Conservation (phyloP, 1,284 basidiomycete genomes). For the Cryptococcus neoformans region DNA sequence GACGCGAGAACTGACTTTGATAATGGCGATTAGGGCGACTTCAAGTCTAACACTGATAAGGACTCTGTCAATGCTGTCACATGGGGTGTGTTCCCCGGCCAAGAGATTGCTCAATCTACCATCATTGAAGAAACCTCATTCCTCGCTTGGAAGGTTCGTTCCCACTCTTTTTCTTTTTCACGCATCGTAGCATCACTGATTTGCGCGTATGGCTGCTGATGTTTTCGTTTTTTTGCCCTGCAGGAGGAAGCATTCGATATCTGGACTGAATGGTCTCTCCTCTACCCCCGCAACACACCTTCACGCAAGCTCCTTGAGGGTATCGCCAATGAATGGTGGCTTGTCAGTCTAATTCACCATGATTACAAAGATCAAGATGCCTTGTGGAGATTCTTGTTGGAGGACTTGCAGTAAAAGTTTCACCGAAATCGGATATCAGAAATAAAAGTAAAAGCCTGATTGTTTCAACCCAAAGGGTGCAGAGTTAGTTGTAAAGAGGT, state of each 20-base stretch:
- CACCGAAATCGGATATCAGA: not conserved
- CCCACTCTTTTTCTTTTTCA: not conserved
- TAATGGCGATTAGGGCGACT: conserved; percentile 62
- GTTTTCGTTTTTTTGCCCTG: not conserved
- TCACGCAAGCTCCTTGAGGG: conserved; percentile 70
- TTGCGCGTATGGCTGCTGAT: not conserved
- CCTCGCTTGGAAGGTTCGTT: conserved; percentile 68
- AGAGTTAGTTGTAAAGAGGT: not conserved
- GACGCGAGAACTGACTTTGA: not conserved
- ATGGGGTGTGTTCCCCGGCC: conserved; percentile 98
- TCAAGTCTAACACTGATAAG: conserved; percentile 85
- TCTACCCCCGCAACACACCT: conserved; percentile 72
- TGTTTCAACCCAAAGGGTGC: too few species aligned
- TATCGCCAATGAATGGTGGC: conserved; percentile 74
- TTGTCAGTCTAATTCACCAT: conserved; percentile 92
- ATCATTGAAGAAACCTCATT: conserved; percentile 97
- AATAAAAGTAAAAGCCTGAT: not conserved
- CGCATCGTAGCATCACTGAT: not conserved
- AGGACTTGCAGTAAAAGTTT: conserved; percentile 2
- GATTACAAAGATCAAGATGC: conserved; percentile 81
- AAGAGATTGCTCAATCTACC: conserved; percentile 97
- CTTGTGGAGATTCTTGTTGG: conserved; percentile 78
- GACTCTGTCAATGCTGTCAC: conserved; percentile 98
- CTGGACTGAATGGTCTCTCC: conserved; percentile 91
- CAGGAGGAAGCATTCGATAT: conserved; percentile 96